Conservation (phyloP, 2,329 filamentous ascomycete species). For the Raffaelea arxii region DNA sequence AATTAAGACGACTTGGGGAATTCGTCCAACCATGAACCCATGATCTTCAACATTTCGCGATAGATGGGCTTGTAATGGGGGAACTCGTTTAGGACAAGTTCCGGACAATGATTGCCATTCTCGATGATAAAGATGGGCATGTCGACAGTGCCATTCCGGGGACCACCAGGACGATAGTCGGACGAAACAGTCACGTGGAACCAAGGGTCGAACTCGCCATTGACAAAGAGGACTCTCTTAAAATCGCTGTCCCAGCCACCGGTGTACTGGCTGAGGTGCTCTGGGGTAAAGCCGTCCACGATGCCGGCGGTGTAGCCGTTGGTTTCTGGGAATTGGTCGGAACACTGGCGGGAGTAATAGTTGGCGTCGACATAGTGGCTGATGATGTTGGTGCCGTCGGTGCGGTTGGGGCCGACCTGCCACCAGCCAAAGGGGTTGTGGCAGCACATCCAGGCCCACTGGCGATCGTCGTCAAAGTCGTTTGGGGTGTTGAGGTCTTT, state of each 20-base stretch:
- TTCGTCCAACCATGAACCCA: slow-evolving; percentile 7
- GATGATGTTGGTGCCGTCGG: slow-evolving; percentile 25
- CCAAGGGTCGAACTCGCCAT: slow-evolving; percentile 32
- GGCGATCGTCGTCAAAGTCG: slow-evolving; percentile 30
- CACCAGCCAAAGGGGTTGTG: slow-evolving; percentile 28
- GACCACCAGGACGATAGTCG: slow-evolving; percentile 26
- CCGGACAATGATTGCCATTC: slow-evolving; percentile 31
- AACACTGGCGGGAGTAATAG: slow-evolving; percentile 33
- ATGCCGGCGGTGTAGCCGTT: slow-evolving; percentile 22
- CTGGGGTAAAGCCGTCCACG: slow-evolving; percentile 23
- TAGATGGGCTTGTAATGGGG: too few species aligned
- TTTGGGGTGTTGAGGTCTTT: slow-evolving; percentile 23
- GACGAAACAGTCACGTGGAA: slow-evolving; percentile 27
- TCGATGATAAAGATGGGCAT: slow-evolving; percentile 24
- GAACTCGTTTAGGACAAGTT: slow-evolving; percentile 15
- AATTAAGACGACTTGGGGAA: too few species aligned
- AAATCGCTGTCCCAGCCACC: slow-evolving; percentile 31
- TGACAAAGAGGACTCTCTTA: slow-evolving; percentile 27
- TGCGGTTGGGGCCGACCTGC: slow-evolving; percentile 32
- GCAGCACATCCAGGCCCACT: slow-evolving; percentile 48
- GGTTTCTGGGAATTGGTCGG: slow-evolving; percentile 31
- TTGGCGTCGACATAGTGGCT: slow-evolving; percentile 24
- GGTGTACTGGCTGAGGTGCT: slow-evolving; percentile 26
- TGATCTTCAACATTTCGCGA: slow-evolving; percentile 2
- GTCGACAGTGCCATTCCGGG: slow-evolving; percentile 20